Percentiles rank a stretch among this genome's conserved stretches.
Conservation (phyloP, 2,329 filamentous ascomycete genomes). For the Geosmithia putterillii region DNA sequence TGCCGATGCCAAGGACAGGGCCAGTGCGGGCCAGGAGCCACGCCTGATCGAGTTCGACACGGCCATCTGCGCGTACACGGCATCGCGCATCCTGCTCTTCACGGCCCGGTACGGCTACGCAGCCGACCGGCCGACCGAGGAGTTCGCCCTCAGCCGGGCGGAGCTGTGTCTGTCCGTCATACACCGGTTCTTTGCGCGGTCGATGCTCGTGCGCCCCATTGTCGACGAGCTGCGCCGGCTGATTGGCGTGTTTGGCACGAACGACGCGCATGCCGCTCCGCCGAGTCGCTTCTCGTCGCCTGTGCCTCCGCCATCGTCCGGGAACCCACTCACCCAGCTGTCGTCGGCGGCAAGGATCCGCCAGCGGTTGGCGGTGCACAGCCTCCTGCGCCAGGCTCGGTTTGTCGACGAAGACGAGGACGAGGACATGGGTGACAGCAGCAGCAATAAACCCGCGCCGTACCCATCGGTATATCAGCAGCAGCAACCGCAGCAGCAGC, state of each 20-base stretch:
- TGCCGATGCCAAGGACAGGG: not conserved
- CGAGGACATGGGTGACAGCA: not conserved
- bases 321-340: conserved; percentile 5
- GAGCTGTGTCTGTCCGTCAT: conserved; percentile 12
- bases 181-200: conserved; percentile 12
- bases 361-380: conserved; percentile 13
- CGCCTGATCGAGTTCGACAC: conserved; percentile 9
- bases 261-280: conserved; percentile 3
- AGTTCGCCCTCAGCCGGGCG: conserved; percentile 12
- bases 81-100: conserved; percentile 7
- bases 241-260: conserved; percentile 9
- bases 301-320: conserved; percentile 10
- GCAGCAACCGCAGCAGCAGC: not conserved
- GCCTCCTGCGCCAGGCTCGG: conserved; percentile 11
- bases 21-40: too few relatives aligned
- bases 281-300: conserved; percentile 12
- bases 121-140: conserved; percentile 6
- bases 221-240: conserved; percentile 12
- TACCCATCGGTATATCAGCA: not conserved
- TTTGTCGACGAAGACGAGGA: conserved; percentile 12
- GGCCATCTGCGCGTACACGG: conserved; percentile 3
- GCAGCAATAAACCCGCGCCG: not conserved
- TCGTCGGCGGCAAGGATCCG: conserved; percentile 8
- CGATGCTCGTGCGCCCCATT: conserved; percentile 11
- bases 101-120: conserved; percentile 8